Base-by-base conservation (phyloP, 345 rosid species). In the Hibiscus mutabilis region DNA sequence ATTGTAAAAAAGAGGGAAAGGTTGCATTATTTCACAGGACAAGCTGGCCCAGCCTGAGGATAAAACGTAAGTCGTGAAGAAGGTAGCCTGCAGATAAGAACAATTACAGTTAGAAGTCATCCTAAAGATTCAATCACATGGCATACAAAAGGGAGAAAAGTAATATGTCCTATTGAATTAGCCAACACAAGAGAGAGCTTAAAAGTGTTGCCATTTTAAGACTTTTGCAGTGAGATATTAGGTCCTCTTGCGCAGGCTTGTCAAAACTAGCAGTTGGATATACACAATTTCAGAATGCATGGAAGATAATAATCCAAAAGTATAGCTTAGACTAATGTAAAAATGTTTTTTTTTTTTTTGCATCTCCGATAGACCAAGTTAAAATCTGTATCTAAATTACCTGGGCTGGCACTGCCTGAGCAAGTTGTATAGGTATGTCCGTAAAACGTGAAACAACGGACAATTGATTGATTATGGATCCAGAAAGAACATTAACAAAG, bases 61-160 rank as follows among this genome's bases (percentile, higher is more conserved):
- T 55, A 87, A 75, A 44, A 90, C 85, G 52, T 91, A 91, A 18
- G 98, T 92, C 85, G 79, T 90, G 86, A 94, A 94, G 86, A 94
- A 95, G 81, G 85, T 80, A 81, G 92, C 92, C 98, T 94, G 90
- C 82, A 82, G 60, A 72, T 75, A 29, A 73, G n/a, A 37, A 74
- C 55, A 58, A 62, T 25, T 46, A 66, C 35, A 25, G 52, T 75
- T 66, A 71, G 33, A 68, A 70, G 53, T 66, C 57, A 46, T 51
- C 70, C 27, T 2, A 4, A 67, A 49, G 40, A 24, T 47, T 59
- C 24, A 8, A 22, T 70, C 35, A 22, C 40, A 47, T 27, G 67
- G 3, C 33, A 13, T 14, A 66, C 7, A 24, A 46, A 42, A 56
- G 35, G 7, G 22, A 66, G 22, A 25, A 31, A 24, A 46, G 35